Evolutionary conservation across 345 rosid genomes (phyloP).

Genomic region (Syzygium grande): DNA sequence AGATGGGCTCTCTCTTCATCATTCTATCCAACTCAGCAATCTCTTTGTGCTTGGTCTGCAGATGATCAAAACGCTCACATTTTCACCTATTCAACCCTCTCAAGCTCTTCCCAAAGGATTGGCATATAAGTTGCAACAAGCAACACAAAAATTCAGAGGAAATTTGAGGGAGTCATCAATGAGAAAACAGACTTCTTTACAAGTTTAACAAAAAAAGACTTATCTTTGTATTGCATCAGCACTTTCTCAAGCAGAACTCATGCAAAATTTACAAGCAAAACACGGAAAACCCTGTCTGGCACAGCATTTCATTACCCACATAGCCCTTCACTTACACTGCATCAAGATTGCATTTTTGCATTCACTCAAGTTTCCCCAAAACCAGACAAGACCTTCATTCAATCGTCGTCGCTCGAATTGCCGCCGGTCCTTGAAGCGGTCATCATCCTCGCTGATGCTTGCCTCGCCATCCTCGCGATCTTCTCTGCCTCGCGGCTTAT

Average conservation of each 20-base stretch:
- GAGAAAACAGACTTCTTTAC: neutral
- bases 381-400: neutral
- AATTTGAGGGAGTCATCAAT: neutral
- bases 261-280: neutral
- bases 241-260: neutral
- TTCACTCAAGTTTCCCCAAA: neutral
- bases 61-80: neutral
- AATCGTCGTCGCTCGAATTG: neutral
- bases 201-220: neutral
- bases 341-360: neutral
- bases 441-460: slow-evolving; percentile 40
- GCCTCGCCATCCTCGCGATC: slow-evolving; percentile 56
- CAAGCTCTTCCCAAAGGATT: neutral
- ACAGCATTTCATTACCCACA: neutral
- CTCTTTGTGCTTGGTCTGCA: neutral
- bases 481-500: slow-evolving; percentile 60
- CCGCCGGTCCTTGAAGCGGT: neutral
- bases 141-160: neutral
- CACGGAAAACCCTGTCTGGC: neutral
- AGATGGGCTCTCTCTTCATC: neutral
- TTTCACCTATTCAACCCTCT: neutral
- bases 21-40: neutral
- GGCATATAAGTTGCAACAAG: neutral
- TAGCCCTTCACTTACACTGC: neutral
- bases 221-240: neutral